phyloP scores from a whole-genome alignment of 208 protist genomes.

The Herpetomonas samuelpessoai region DNA sequence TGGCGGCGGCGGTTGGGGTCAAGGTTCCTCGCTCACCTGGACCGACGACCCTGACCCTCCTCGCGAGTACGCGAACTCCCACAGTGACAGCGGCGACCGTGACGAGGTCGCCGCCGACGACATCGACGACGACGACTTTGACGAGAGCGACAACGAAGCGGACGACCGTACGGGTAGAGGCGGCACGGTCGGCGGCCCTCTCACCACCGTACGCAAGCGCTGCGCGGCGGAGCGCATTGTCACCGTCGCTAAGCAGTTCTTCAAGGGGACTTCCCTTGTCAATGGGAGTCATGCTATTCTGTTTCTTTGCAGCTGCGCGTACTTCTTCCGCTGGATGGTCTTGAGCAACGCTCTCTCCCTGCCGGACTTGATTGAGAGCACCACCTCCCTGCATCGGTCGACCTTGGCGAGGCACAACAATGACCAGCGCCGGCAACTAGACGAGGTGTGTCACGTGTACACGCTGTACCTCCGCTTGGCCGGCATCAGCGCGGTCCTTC shows the following conservation, averaged over 20 bases:
- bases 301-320: slow-evolving; percentile 3
- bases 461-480: slow-evolving; percentile 20
- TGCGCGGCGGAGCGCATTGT: background rate
- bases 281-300: background rate
- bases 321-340: slow-evolving; percentile 12
- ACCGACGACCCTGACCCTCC: background rate
- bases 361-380: slow-evolving; percentile 9
- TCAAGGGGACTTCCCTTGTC: background rate
- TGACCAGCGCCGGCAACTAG: slow-evolving; percentile 6
- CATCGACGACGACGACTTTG: background rate
- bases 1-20: background rate
- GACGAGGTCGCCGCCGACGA: background rate
- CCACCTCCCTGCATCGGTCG: slow-evolving; percentile 5
- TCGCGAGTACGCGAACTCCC: background rate
- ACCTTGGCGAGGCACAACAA: slow-evolving; percentile 6
- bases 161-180: background rate
- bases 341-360: background rate
- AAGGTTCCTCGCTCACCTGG: too few species aligned
- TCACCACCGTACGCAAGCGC: too few species aligned
- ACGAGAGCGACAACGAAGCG: background rate
- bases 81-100: background rate
- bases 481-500: slow-evolving; percentile 24
- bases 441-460: slow-evolving; percentile 4
- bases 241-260: background rate
- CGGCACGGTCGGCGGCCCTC: too few species aligned